A percentile compares a stretch with the other conserved stretches of the same genome.
Evolutionary conservation across 2,329 filamentous ascomycete species (phyloP).

Genomic region (Arthrobotrys musiformis): DNA sequence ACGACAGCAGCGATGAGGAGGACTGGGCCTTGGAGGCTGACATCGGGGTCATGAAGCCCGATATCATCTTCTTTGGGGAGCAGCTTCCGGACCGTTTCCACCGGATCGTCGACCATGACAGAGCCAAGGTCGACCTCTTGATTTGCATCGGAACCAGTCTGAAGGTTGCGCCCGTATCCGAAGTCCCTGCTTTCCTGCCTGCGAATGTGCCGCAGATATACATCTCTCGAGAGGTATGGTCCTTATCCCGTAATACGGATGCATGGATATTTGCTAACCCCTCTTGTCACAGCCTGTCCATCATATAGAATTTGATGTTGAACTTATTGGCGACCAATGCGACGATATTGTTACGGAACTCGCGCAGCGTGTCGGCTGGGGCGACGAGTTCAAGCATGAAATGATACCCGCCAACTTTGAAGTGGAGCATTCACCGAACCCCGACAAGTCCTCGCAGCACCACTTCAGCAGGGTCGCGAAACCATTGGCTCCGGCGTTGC

Average conservation of each 20-base stretch:
- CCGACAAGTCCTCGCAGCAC: slow-evolving; percentile 43
- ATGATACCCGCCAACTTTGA: slow-evolving; percentile 73
- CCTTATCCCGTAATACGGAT: neutral
- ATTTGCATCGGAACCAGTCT: slow-evolving; percentile 96
- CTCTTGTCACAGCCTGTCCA: slow-evolving; percentile 71
- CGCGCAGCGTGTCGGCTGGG: slow-evolving; percentile 82
- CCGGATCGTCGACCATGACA: slow-evolving; percentile 83
- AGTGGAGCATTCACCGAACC: slow-evolving; percentile 35
- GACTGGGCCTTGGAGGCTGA: slow-evolving; percentile 62
- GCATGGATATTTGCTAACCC: slow-evolving; percentile 41
- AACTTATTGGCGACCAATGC: slow-evolving; percentile 87
- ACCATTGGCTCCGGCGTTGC: slow-evolving; percentile 25
- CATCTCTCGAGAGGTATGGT: slow-evolving; percentile 77
- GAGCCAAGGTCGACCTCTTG: slow-evolving; percentile 82
- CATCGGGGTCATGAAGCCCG: slow-evolving; percentile 63
- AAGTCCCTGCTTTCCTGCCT: slow-evolving; percentile 84
- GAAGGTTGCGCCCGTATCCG: slow-evolving; percentile 93
- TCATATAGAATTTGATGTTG: slow-evolving; percentile 96
- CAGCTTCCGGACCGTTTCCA: slow-evolving; percentile 84
- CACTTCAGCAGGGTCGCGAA: slow-evolving; percentile 33
- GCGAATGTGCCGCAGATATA: slow-evolving; percentile 88
- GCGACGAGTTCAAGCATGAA: slow-evolving; percentile 73
- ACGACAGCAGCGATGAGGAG: slow-evolving; percentile 58
- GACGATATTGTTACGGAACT: slow-evolving; percentile 90
- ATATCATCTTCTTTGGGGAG: slow-evolving; percentile 78